Evolutionary conservation across 306 rosid species (phyloP).

Genomic region (Medicago lupulina): DNA sequence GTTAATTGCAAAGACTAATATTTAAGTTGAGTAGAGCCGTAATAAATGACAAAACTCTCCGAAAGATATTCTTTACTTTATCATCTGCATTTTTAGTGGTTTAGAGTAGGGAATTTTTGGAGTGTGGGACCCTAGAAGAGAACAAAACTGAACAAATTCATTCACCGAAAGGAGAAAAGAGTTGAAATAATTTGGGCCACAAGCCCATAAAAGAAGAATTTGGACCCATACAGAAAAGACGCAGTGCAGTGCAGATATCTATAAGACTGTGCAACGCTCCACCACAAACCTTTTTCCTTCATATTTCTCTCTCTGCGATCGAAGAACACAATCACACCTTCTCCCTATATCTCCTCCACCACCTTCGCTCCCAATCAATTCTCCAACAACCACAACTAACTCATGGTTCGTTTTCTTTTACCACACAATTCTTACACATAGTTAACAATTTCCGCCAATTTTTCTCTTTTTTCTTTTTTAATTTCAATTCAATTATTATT

Average conservation of each 20-base stretch:
- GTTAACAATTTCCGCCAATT: constrained; percentile 1
- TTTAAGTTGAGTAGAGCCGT: too few relatives aligned
- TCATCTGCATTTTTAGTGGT: too few relatives aligned
- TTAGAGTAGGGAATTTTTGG: too few relatives aligned
- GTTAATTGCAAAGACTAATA: too few relatives aligned
- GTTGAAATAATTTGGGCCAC: not conserved
- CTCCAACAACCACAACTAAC: constrained; percentile 18
- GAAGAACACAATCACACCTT: not conserved
- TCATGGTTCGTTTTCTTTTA: constrained; percentile 40
- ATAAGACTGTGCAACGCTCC: constrained; percentile 31
- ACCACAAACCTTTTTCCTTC: constrained; percentile 13
- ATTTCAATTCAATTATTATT: not conserved
- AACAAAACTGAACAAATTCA: not conserved
- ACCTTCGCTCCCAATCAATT: constrained; percentile 35
- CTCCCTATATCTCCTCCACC: constrained; percentile 44
- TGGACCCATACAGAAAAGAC: too few relatives aligned
- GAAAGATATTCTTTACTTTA: too few relatives aligned
- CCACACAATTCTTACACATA: not conserved
- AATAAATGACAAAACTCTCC: too few relatives aligned
- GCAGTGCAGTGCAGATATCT: too few relatives aligned
- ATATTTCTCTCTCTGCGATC: constrained; percentile 11
- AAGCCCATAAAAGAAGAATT: not conserved
- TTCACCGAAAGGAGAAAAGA: too few relatives aligned
- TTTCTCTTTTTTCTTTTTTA: not conserved
- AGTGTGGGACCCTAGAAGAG: not conserved